Evolutionary conservation across 345 rosid species (phyloP).

Genomic region (Eucalyptus regnans): DNA sequence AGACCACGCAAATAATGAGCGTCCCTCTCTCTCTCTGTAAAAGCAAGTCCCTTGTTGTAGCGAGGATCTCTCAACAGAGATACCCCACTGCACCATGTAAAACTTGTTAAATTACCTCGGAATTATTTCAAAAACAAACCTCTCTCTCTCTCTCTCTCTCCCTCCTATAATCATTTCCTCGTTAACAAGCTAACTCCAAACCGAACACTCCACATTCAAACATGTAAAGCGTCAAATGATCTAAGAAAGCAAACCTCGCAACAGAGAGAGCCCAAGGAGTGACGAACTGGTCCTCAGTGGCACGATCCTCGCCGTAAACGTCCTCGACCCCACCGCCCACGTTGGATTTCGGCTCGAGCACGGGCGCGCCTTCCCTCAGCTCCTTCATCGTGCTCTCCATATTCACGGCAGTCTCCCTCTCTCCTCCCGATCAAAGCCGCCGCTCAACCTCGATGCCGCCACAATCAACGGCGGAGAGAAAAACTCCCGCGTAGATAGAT

Average conservation of each 20-base stretch:
- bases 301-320: constrained; percentile 67
- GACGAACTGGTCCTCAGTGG: constrained; percentile 62
- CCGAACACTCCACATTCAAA: background rate
- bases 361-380: constrained; percentile 22
- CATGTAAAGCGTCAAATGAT: background rate
- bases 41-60: constrained; percentile 85
- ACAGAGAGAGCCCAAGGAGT: constrained; percentile 78
- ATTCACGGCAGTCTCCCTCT: background rate
- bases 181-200: background rate
- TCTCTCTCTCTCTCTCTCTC: background rate
- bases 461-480: background rate
- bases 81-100: constrained; percentile 39
- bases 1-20: constrained; percentile 80
- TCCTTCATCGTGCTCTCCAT: constrained; percentile 53
- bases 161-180: background rate
- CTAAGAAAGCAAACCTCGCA: constrained; percentile 33
- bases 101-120: background rate
- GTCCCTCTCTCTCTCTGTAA: constrained; percentile 74
- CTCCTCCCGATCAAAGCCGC: background rate
- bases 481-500: background rate
- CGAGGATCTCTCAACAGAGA: constrained; percentile 76
- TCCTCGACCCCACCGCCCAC: constrained; percentile 66
- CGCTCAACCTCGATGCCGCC: background rate
- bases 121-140: background rate
- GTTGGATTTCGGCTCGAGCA: constrained; percentile 39